phyloP scores from a whole-genome alignment of 1,284 basidiomycete species.

The Ganoderma leucocontextum region DNA sequence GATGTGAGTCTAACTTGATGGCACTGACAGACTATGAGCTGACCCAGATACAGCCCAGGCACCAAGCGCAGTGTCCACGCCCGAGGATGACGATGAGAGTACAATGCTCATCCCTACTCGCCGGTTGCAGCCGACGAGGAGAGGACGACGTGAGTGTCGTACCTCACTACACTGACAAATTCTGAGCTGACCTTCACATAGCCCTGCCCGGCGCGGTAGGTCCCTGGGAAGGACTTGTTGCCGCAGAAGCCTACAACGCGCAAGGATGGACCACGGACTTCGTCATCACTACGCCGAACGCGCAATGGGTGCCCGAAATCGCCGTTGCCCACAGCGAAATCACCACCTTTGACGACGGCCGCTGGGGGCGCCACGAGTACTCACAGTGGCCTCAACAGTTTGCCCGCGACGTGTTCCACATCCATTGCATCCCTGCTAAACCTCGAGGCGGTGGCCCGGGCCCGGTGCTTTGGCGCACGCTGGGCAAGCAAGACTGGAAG shows the following conservation, averaged over 20 bases:
- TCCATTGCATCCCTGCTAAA: not conserved
- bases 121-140: not conserved
- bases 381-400: slow-evolving; percentile 8
- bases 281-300: slow-evolving; percentile 5
- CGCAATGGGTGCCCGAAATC: not conserved
- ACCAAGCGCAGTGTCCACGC: not conserved
- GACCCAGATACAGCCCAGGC: not conserved
- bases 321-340: slow-evolving; percentile 12
- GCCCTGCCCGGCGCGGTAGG: not conserved
- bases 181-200: not conserved
- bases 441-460: not conserved
- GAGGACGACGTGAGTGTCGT: not conserved
- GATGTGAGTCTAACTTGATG: not conserved
- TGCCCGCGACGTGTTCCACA: not conserved
- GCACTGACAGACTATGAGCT: not conserved
- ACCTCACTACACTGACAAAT: not conserved
- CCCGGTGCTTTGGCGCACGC: not conserved
- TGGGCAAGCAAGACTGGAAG: not conserved
- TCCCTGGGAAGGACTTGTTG: not conserved
- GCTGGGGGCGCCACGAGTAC: slow-evolving; percentile 12
- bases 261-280: not conserved
- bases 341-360: slow-evolving; percentile 7
- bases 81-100: not conserved
- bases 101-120: not conserved
- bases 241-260: not conserved